Base-by-base conservation (phyloP, 2,329 filamentous ascomycete genomes). In the Lizonia empirigonia region DNA sequence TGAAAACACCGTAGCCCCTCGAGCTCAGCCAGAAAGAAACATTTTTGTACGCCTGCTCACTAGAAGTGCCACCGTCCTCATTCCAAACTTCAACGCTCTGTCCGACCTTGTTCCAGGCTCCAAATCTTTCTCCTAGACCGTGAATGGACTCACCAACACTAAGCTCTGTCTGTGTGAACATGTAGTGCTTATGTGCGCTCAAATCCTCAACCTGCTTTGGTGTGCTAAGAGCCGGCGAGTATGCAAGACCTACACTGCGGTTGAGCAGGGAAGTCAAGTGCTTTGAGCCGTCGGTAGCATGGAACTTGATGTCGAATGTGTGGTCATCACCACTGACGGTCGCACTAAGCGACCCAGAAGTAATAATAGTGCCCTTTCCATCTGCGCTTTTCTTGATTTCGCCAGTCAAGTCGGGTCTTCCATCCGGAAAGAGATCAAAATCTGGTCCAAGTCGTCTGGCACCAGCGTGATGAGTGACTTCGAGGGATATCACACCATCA, bases 121-220 rank as follows among this genome's bases (percentile, higher is more conserved):
- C 88, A 65, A 91, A 92, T 12, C 89, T 80, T 73, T 91, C 88
- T 1, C 88, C 89, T 4, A 91, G 79, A 0, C 89, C 88, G 69
- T 90, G 87, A 12, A 91, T 80, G 0, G 85, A 83, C 70, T 91
- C 89, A 13, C 78, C 77, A 3, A 83, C 76, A 12, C 71, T 65
- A 0, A 79, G 63, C 16, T 77, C 77, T 6, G 74, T 75, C 45
- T 78, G 76, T 2, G 76, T 78, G 29, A 78, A 74, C 19, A 79
- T 67, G 53, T 76, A 77, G 42, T 78, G 77, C 33, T 75, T 67
- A 26, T 71, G 64, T 7, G 65, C 60, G 36, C 63, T 63, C 73
- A 84, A 78, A 51, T 85, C 82, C 18, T 75, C 79, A 0, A 79
- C 79, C 59, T 82, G 76, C 70, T 82, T 76, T 1, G 79, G 80